Percentiles rank a stretch among this genome's conserved stretches.
phyloP scores from a whole-genome alignment of 306 rosid genomes.

The Psophocarpus tetragonolobus region DNA sequence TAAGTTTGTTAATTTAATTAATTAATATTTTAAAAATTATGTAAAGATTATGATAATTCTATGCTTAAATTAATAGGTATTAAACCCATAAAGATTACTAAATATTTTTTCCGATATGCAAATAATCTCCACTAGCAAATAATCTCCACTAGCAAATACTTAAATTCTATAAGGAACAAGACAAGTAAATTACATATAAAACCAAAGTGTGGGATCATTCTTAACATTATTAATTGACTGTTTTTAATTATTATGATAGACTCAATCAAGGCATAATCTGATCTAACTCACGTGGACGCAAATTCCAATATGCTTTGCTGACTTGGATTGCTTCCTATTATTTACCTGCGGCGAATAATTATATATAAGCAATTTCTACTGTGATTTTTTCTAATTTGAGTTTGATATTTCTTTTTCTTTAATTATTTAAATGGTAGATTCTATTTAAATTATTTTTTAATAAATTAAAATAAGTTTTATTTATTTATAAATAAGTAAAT shows the following conservation, averaged over 20 bases:
- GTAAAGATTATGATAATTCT: too few relatives aligned
- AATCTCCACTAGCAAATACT: constrained; percentile 6
- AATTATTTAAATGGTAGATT: too few relatives aligned
- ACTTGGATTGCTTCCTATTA: constrained; percentile 32
- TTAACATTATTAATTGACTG: neutral
- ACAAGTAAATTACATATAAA: neutral
- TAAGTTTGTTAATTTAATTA: too few relatives aligned
- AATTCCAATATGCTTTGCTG: constrained; percentile 35
- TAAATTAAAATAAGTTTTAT: too few relatives aligned
- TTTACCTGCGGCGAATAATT: constrained; percentile 15
- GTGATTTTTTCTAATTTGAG: too few relatives aligned
- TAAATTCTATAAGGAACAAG: neutral
- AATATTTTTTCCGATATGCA: neutral
- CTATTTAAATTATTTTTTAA: too few relatives aligned
- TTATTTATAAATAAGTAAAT: too few relatives aligned
- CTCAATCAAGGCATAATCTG: neutral
- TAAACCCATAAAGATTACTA: too few relatives aligned
- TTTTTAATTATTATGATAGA: constrained; percentile 9
- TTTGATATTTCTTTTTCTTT: too few relatives aligned
- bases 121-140: constrained; percentile 22
- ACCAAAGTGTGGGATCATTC: constrained; percentile 2
- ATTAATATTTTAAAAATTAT: too few relatives aligned
- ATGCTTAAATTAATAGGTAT: too few relatives aligned
- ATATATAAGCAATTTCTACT: too few relatives aligned
- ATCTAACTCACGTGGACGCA: constrained; percentile 27